Percentiles rank a stretch among this genome's conserved stretches.
Conservation (phyloP, 148 eudicot genomes). For the Rhododendron vialii region DNA sequence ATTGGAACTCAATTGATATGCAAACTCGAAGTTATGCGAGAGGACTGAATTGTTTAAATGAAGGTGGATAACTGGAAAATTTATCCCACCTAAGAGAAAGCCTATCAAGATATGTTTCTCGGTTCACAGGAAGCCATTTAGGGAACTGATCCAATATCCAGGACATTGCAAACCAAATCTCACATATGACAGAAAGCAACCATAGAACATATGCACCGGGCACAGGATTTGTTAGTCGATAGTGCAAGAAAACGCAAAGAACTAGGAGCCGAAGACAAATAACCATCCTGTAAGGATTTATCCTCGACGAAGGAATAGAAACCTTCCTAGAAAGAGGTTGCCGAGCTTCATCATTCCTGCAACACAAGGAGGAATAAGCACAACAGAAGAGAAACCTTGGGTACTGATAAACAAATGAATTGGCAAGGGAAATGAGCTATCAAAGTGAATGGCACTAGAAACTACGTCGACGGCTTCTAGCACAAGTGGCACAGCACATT, state of each 20-base stretch:
- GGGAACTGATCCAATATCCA: slow-evolving; percentile 95
- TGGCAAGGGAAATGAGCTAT: neutral
- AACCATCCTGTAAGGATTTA: slow-evolving; percentile 93
- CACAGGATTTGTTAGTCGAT: slow-evolving; percentile 90
- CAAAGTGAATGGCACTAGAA: neutral
- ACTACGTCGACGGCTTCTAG: neutral
- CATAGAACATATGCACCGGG: slow-evolving; percentile 60
- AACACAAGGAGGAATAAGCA: slow-evolving; percentile 17
- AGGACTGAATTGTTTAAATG: neutral
- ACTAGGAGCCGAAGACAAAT: slow-evolving; percentile 79
- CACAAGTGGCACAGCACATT: neutral
- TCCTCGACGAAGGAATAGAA: slow-evolving; percentile 81
- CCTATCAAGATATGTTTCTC: slow-evolving; percentile 84
- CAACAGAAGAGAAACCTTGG: neutral
- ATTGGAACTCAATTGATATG: neutral
- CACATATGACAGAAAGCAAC: slow-evolving; percentile 79
- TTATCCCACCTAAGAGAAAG: slow-evolving; percentile 54
- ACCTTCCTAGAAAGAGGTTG: slow-evolving; percentile 95
- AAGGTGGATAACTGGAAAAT: slow-evolving; percentile 6
- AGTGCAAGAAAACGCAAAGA: slow-evolving; percentile 80
- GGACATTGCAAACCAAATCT: slow-evolving; percentile 84
- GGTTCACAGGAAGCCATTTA: slow-evolving; percentile 82
- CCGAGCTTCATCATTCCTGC: slow-evolving; percentile 93
- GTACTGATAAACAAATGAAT: neutral
- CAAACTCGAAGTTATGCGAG: neutral